Evolutionary conservation across 2,329 filamentous ascomycete genomes (phyloP).

Genomic region (Fonsecaea nubica): DNA sequence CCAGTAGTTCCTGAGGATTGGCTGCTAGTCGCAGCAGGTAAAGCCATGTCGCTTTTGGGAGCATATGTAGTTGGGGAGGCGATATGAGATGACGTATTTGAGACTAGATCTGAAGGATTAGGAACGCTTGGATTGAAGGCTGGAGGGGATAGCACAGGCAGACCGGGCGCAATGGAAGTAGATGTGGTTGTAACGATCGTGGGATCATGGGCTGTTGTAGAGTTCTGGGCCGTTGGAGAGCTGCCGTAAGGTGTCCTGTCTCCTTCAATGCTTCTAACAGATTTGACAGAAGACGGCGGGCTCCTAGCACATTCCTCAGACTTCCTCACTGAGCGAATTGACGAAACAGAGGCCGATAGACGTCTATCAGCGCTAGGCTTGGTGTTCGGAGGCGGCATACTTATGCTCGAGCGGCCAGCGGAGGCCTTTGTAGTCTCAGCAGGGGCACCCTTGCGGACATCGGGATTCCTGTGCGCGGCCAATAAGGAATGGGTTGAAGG

Average conservation of each 20-base stretch:
- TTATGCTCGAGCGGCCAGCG: conserved; percentile 67
- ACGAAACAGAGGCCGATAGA: conserved; percentile 35
- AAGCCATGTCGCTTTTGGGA: conserved; percentile 22
- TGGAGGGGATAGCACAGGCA: conserved; percentile 39
- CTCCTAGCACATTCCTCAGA: conserved; percentile 35
- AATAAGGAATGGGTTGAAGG: conserved; percentile 52
- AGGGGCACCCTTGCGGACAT: conserved; percentile 63
- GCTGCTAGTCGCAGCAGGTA: conserved; percentile 17
- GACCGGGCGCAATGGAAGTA: conserved; percentile 31
- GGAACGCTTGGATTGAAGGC: conserved; percentile 30
- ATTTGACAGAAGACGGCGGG: conserved; percentile 43
- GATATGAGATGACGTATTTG: conserved; percentile 27
- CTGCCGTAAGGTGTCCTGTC: conserved; percentile 44
- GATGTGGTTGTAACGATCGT: conserved; percentile 39
- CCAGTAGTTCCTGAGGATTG: conserved; percentile 22
- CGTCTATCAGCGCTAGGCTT: conserved; percentile 40
- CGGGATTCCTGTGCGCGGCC: conserved; percentile 48
- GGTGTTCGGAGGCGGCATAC: conserved; percentile 65
- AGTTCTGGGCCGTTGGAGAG: conserved; percentile 28
- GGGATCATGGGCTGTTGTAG: conserved; percentile 39
- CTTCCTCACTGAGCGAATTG: conserved; percentile 27
- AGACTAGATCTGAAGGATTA: conserved; percentile 35
- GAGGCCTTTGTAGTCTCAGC: conserved; percentile 64
- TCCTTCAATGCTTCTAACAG: conserved; percentile 45
- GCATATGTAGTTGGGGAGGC: conserved; percentile 17